Evolutionary conservation across 208 protist genomes (phyloP).

Genomic region (Crithidia expoeki): DNA sequence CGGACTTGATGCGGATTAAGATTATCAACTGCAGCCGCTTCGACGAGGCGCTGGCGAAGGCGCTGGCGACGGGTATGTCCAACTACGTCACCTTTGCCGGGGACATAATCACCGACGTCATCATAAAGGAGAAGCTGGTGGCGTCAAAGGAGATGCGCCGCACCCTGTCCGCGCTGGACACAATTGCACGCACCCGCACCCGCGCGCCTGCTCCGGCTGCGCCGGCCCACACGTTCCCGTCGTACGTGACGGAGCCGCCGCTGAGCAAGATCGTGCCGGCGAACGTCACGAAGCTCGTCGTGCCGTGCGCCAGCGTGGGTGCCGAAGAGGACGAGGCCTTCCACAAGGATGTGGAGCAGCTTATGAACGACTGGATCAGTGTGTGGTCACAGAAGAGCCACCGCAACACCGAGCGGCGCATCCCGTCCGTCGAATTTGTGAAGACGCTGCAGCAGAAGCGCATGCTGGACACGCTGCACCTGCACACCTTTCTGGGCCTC

Average conservation of each 20-base stretch:
- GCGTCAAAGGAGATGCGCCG: conserved; percentile 61
- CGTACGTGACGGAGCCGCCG: conserved; percentile 50
- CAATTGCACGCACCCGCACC: conserved; percentile 54
- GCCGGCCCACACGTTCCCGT: conserved; percentile 33
- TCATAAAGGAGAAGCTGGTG: conserved; percentile 85
- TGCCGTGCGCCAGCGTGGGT: conserved; percentile 43
- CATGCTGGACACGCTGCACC: conserved; percentile 82
- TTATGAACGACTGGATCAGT: conserved; percentile 89
- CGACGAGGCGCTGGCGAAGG: conserved; percentile 86
- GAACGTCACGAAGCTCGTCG: conserved; percentile 53
- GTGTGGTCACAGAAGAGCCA: conserved; percentile 50
- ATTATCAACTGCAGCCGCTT: conserved; percentile 89
- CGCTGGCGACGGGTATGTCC: conserved; percentile 35
- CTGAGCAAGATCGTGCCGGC: conserved; percentile 57
- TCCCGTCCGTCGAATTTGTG: conserved; percentile 70
- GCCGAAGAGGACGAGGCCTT: conserved; percentile 53
- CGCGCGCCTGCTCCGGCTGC: conserved; percentile 23
- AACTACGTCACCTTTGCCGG: conserved; percentile 78
- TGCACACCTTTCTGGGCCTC: conserved; percentile 84
- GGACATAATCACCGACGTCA: conserved; percentile 64
- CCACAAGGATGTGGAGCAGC: conserved; percentile 49
- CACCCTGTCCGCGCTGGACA: conserved; percentile 78
- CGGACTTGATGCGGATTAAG: conserved; percentile 84
- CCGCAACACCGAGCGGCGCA: conserved; percentile 51
- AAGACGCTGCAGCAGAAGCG: conserved; percentile 78